Evolutionary conservation across 31 red algal species (phyloP), one percentile per base, ranked within the genome.

Genomic region (Bonnemaisonia californica): DNA sequence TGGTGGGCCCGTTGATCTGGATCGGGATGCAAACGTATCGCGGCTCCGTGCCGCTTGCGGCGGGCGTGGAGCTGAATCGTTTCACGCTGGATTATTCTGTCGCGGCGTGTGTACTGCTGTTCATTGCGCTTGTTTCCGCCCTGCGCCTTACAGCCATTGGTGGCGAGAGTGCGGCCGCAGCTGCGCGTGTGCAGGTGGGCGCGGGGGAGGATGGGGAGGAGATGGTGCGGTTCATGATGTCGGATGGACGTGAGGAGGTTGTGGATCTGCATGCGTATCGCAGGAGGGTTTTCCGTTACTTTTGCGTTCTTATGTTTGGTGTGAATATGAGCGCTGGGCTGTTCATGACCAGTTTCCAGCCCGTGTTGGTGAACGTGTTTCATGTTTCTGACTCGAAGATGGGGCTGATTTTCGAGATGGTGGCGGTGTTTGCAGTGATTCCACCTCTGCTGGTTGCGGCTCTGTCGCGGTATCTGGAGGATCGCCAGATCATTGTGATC

Each of bases 401-500:
- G 4, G 90, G 82, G 16, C 4, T 69, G 19, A 86, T 87, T 40
- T 93, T 75, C 54, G 82, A 87, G 61, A 3, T 93, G 12, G 78
- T 93, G 38, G 58, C 77, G 1, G 39, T 82, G 7, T 81, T 93
- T 23, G 82, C 74, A 24, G 35, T 93, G 5, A 18, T 86, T 21
- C 82, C 90, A 39, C 82, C 82, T 28, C 27, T 93, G 33, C 69
- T 82, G 27, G 75, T 87, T 1, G 90, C 90, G 3, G 34, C 76
- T 37, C 57, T 93, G 18, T 93, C 82, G 2, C 22, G 58, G 32
- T 67, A 58, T 61, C 48, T 87, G 26, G 78, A 71, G 73, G 90
- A 93, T 76, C 80, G 90, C 32, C 74, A 87, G 8, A 87, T 93
- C 61, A 71, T 93, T 56, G 27, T 87, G 21, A 78, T 93, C 40